Conservation (phyloP, 495 filamentous ascomycete genomes). For the Acidiella bohemica region DNA sequence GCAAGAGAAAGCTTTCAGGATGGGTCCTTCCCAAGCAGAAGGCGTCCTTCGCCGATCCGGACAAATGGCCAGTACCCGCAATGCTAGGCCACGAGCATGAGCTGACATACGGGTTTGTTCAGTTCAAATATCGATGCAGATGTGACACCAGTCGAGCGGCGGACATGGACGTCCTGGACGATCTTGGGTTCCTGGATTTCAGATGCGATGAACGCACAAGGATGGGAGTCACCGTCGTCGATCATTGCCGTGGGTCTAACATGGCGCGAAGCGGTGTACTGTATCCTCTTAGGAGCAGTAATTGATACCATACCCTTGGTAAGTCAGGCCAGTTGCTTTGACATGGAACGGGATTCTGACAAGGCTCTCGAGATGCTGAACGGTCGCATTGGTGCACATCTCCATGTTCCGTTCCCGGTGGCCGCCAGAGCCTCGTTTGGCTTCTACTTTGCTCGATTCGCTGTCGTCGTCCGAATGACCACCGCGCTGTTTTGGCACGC, state of each 20-base stretch:
- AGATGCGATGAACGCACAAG: constrained; percentile 11
- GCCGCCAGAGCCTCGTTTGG: constrained; percentile 53
- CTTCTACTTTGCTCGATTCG: constrained; percentile 55
- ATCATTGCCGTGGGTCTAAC: constrained; percentile 40
- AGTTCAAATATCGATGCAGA: constrained; percentile 2
- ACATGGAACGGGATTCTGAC: too few species aligned
- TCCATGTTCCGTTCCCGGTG: constrained; percentile 44
- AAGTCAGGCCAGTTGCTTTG: too few species aligned
- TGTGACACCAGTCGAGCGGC: constrained; percentile 33
- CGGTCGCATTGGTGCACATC: constrained; percentile 33
- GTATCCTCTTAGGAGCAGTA: constrained; percentile 7
- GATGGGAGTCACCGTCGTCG: constrained; percentile 13
- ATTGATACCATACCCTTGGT: constrained; percentile 8
- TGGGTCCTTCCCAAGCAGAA: constrained; percentile 32
- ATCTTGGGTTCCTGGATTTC: constrained; percentile 14
- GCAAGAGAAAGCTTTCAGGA: constrained; percentile 16
- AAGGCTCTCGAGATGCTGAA: too few species aligned
- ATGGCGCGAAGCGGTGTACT: constrained; percentile 34
- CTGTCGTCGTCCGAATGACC: constrained; percentile 52
- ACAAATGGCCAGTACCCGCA: constrained; percentile 28
- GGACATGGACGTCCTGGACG: constrained; percentile 32
- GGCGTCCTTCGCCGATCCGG: constrained; percentile 30
- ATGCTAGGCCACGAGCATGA: too few species aligned
- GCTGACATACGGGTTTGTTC: too few species aligned
- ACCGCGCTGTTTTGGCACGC: constrained; percentile 62